A percentile compares a stretch with the other conserved stretches of the same genome.
Evolutionary conservation across 2,329 filamentous ascomycete genomes (phyloP).

Genomic region (Cryphonectria parasitica): DNA sequence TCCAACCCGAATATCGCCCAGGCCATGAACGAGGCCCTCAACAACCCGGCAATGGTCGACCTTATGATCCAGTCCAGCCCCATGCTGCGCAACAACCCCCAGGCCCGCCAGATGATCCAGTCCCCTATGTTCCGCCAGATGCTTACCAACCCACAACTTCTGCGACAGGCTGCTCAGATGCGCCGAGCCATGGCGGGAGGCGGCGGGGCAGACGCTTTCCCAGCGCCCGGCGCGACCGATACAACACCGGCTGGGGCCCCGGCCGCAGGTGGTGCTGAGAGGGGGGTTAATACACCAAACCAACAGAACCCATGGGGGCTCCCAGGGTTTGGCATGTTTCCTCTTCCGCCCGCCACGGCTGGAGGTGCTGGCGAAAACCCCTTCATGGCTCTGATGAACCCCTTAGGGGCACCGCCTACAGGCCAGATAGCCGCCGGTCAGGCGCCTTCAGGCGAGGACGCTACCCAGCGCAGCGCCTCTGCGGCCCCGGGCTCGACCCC

Average conservation of each 20-base stretch:
- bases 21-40: conserved; percentile 61
- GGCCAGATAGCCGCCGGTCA: conserved; percentile 37
- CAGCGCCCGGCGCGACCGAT: conserved; percentile 89
- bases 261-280: conserved; percentile 36
- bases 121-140: conserved; percentile 88
- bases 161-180: conserved; percentile 83
- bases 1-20: conserved; percentile 38
- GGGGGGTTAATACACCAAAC: conserved; percentile 38
- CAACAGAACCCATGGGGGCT: conserved; percentile 38
- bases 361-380: conserved; percentile 41
- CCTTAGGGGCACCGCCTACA: conserved; percentile 41
- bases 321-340: conserved; percentile 47
- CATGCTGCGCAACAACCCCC: conserved; percentile 73
- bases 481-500: conserved; percentile 32
- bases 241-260: conserved; percentile 66
- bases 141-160: conserved; percentile 87
- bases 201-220: conserved; percentile 66
- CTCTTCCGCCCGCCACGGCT: conserved; percentile 32
- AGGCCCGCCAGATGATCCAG: conserved; percentile 82
- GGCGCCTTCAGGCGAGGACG: conserved; percentile 31
- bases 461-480: conserved; percentile 32
- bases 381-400: conserved; percentile 46
- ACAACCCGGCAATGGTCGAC: conserved; percentile 92
- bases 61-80: conserved; percentile 94
- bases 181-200: conserved; percentile 68